Evolutionary conservation across 805 yeast genomes (phyloP), one percentile per base, ranked within the genome.

Genomic region (Metschnikowia picachoensis): DNA sequence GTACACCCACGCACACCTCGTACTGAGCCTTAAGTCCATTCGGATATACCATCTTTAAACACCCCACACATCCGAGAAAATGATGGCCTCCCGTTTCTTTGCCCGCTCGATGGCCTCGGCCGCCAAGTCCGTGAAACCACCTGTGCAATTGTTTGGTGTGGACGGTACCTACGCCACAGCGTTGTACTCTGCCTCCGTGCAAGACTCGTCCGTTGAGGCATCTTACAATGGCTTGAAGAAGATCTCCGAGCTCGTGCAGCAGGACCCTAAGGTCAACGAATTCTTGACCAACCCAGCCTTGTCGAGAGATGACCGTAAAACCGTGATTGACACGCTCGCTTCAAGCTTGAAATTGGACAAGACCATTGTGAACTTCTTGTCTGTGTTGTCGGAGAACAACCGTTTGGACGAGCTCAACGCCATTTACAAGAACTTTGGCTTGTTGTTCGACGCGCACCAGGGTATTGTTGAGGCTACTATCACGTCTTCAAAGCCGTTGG

Each of bases 141-240:
- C 98, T 47, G 87, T 92, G 54, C 96, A 90, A 79, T 79, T 92
- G 67, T 92, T 80, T 63, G 98, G 98, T 55, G 74, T 92, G 58
- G 97, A 91, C 59, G 99, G 98, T 65, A 90, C 98, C 55, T 92
- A 92, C 71, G 99, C 98, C 59, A 79, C 89, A 48, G 97, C 99
- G 41, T 79, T 94, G 60, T 92, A 83, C 81, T 77, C 91, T 45
- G 97, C 98, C 17, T 85, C 98, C 47, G 85, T 85, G 57, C 85
- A 87, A 77, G 82, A 81, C 58, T 79, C 95, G 31, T 75, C 88
- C 9, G 73, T 90, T 58, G 92, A 83, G 47, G 70, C 82, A 52
- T 83, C 91, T 46, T 76, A 77, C 59, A 74, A 75, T 61, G 80
- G 91, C 35, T 80, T 94, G 61, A 67, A 67, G 56, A 69, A 79